phyloP scores from a whole-genome alignment of 768 basidiomycete genomes.

The Boletus vinaceobasis region DNA sequence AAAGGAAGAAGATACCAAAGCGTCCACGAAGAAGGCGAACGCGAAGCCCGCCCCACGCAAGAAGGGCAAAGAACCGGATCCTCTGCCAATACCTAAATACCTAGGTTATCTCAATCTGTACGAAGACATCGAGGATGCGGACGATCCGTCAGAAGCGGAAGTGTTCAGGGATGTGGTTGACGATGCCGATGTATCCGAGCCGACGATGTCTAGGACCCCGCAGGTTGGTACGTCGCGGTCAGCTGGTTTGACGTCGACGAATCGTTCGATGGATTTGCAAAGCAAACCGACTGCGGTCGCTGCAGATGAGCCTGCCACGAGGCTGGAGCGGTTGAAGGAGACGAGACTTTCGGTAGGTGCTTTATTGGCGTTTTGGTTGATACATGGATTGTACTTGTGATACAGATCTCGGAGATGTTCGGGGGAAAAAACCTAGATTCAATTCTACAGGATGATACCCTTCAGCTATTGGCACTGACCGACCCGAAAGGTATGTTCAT shows the following conservation, averaged over 20 bases:
- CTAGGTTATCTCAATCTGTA: conserved; percentile 22
- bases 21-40: conserved; percentile 7
- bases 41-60: conserved; percentile 7
- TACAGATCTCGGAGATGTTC: conserved; percentile 16
- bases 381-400: not conserved
- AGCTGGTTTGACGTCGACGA: not conserved
- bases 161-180: conserved; percentile 11
- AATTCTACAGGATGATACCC: conserved; percentile 26
- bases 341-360: conserved; percentile 18
- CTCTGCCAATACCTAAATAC: not conserved
- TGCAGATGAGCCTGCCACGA: conserved; percentile 12
- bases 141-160: conserved; percentile 20
- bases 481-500: conserved; percentile 17
- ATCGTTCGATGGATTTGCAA: not conserved
- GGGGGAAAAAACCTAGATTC: not conserved
- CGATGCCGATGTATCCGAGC: not conserved
- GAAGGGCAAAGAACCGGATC: conserved; percentile 23
- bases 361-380: not conserved
- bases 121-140: conserved; percentile 30
- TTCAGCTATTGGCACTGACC: conserved; percentile 20
- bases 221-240: conserved; percentile 12
- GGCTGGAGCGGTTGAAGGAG: conserved; percentile 18
- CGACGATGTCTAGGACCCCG: conserved; percentile 6
- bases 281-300: not conserved
- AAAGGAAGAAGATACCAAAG: conserved; percentile 11